phyloP scores from a whole-genome alignment of 164 flowering plant genomes.

The Houttuynia cordata region DNA sequence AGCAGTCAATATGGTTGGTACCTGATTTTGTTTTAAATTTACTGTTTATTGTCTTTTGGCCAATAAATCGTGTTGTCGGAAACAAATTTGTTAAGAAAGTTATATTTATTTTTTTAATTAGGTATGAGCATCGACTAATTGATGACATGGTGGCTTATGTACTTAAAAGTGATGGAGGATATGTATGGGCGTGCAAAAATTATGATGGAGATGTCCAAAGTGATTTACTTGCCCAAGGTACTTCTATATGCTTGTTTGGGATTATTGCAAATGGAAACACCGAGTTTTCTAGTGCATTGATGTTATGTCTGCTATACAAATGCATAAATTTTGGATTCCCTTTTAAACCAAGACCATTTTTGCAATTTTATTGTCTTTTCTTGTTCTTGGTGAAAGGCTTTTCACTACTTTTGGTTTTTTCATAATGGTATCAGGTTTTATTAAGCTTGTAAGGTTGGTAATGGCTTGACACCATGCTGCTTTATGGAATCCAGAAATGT shows the following conservation, averaged over 20 bases:
- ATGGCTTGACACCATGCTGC: no score
- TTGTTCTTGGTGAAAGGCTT: no score
- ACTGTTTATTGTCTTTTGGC: background rate
- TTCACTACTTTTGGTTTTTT: no score
- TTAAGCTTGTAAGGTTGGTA: no score
- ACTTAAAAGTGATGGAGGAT: slow-evolving; percentile 91
- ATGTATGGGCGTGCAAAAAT: slow-evolving; percentile 99
- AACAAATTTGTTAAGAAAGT: background rate
- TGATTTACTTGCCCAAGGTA: slow-evolving; percentile 99
- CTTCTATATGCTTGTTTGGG: background rate
- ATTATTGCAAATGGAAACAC: background rate
- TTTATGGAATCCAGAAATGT: no score
- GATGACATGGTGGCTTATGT: slow-evolving; percentile 99
- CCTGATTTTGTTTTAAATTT: no score
- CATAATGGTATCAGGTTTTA: no score
- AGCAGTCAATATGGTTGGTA: slow-evolving; percentile 67
- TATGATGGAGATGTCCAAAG: slow-evolving; percentile 99
- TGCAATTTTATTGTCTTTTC: no score
- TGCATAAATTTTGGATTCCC: no score
- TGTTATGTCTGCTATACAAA: no score
- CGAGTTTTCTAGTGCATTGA: no score
- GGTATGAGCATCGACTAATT: slow-evolving; percentile 98
- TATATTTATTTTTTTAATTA: slow-evolving; percentile 11
- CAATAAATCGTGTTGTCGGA: background rate
- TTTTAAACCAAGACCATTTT: no score